Percentiles rank a stretch among this genome's conserved stretches.
Conservation (phyloP, 2,329 filamentous ascomycete genomes). For the Hymenoscyphus salicellus region DNA sequence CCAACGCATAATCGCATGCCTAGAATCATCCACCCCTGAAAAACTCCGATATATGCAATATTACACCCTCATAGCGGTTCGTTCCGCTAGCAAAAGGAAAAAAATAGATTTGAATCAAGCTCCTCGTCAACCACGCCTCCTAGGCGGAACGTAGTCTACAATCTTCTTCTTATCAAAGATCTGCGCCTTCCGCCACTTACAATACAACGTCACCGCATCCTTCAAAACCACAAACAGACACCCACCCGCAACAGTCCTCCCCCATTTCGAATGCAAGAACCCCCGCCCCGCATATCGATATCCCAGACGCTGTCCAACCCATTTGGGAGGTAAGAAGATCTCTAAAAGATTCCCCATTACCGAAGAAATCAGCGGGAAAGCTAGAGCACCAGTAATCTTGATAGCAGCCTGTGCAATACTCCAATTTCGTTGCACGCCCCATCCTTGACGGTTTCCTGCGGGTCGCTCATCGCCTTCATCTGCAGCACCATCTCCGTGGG, state of each 20-base stretch:
- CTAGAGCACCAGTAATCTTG: slow-evolving; percentile 64
- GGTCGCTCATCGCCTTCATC: not conserved
- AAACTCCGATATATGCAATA: not conserved
- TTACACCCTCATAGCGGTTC: not conserved
- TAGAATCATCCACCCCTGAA: not conserved
- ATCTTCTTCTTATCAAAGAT: slow-evolving; percentile 54
- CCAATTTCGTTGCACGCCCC: slow-evolving; percentile 35
- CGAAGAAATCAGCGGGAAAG: slow-evolving; percentile 79
- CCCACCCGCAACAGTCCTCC: slow-evolving; percentile 81
- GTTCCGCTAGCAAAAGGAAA: not conserved
- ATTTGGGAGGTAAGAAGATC: slow-evolving; percentile 62
- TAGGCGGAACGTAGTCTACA: slow-evolving; percentile 28
- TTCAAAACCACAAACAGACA: slow-evolving; percentile 85
- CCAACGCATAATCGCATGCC: not conserved
- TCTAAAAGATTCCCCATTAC: slow-evolving; percentile 74
- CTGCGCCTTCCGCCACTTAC: slow-evolving; percentile 60
- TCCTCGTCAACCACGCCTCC: not conserved
- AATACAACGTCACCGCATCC: slow-evolving; percentile 59
- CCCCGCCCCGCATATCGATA: slow-evolving; percentile 30
- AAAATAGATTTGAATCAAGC: not conserved
- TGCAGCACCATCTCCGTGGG: slow-evolving; percentile 8
- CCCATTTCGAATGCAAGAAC: slow-evolving; percentile 81
- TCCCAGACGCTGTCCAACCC: slow-evolving; percentile 46
- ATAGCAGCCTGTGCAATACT: slow-evolving; percentile 55
- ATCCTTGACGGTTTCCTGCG: slow-evolving; percentile 16